These are phyloP conservation scores for Chaetomidium leptoderma DNA, from an alignment of 495 filamentous ascomycete species.

Conservation along the genomic window DNA sequence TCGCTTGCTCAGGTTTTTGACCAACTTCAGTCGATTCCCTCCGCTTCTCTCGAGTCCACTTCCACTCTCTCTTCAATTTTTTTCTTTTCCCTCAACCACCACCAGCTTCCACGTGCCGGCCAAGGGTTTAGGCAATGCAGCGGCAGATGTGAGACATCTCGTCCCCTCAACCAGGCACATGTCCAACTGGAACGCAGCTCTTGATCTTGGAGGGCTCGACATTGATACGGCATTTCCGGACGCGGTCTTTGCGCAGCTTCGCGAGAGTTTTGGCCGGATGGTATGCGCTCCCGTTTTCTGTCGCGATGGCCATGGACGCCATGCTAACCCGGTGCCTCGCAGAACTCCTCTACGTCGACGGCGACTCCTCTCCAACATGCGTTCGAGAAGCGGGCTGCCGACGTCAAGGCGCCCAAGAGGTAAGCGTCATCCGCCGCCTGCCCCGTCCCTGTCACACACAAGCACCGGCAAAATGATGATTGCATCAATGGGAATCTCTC, in stretches of 20 bases:
- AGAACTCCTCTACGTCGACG: constrained; percentile 65
- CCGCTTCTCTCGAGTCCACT: constrained; percentile 15
- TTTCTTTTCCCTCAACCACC: constrained; percentile 2
- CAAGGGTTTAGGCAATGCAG: constrained; percentile 10
- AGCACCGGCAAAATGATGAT: constrained; percentile 75
- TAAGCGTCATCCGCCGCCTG: constrained; percentile 47
- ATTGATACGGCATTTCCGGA: constrained; percentile 23
- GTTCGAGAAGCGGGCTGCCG: constrained; percentile 79
- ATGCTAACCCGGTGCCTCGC: constrained; percentile 18
- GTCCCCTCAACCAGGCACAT: constrained; percentile 22
- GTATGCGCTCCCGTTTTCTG: constrained; percentile 14
- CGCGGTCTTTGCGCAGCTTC: constrained; percentile 24
- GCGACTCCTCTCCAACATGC: constrained; percentile 62
- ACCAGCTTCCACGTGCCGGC: constrained; percentile 1
- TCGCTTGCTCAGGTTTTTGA: constrained; percentile 11
- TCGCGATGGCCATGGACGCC: constrained; percentile 6
- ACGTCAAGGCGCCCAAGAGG: constrained; percentile 85
- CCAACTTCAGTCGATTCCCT: constrained; percentile 12
- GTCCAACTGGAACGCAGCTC: constrained; percentile 23
- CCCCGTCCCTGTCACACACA: constrained; percentile 18
- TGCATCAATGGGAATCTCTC: constrained; percentile 99
- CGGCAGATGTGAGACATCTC: constrained; percentile 26
- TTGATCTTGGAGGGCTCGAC: constrained; percentile 20
- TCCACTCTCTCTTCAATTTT: constrained; percentile 13
- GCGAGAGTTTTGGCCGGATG: constrained; percentile 27